A percentile compares a stretch with the other conserved stretches of the same genome.
These are phyloP conservation scores for Scutellospora calospora DNA, from an alignment of 371 early-diverging fungal genomes.

Conservation along the genomic window DNA sequence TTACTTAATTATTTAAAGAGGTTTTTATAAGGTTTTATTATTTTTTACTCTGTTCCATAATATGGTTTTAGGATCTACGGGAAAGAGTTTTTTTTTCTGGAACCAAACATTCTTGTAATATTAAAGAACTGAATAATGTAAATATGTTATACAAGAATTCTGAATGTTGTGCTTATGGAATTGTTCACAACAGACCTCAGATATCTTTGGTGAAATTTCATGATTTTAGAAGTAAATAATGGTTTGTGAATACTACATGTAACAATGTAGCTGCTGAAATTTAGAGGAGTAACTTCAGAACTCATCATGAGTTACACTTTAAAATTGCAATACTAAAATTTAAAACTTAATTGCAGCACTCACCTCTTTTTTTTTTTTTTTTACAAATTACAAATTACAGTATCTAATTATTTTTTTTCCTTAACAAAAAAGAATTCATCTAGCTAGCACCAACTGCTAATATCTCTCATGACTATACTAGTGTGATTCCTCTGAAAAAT, in stretches of 20 bases:
- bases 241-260: background rate
- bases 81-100: too few species aligned
- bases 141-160: background rate
- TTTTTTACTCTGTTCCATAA: too few species aligned
- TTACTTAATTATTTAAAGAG: too few species aligned
- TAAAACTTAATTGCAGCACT: too few species aligned
- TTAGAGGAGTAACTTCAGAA: too few species aligned
- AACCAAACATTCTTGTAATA: conserved; percentile 2
- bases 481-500: background rate
- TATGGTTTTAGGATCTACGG: too few species aligned
- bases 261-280: background rate
- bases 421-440: background rate
- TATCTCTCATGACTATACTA: background rate
- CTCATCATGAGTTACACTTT: too few species aligned
- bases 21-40: too few species aligned
- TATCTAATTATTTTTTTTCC: too few species aligned
- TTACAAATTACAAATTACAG: too few species aligned
- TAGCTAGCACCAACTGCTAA: background rate
- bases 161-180: background rate
- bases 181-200: background rate
- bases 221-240: background rate
- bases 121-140: background rate
- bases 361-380: background rate
- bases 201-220: background rate
- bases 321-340: background rate